Conservation (phyloP, 2,329 filamentous ascomycete genomes). For the Triangularia setosa region DNA sequence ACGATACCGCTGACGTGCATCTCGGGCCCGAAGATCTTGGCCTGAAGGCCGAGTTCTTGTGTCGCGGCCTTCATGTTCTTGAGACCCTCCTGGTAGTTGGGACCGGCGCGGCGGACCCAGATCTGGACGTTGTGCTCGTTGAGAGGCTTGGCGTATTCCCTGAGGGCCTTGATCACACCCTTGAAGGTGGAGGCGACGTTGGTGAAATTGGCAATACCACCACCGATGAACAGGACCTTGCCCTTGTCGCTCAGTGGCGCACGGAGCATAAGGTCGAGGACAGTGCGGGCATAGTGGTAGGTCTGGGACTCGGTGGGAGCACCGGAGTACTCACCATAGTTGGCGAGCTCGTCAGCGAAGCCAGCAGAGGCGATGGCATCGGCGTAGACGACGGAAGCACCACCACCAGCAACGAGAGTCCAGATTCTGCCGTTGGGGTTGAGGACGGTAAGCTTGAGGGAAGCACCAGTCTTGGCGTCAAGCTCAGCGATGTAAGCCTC, state of each 20-base stretch:
- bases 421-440: constrained; percentile 90
- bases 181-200: constrained; percentile 99
- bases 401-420: constrained; percentile 98
- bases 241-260: constrained; percentile 79
- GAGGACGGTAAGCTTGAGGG: constrained; percentile 94
- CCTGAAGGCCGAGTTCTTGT: constrained; percentile 79
- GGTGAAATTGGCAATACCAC: constrained; percentile 99
- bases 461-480: constrained; percentile 98
- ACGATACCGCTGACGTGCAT: constrained; percentile 99
- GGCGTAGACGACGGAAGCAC: constrained; percentile 98
- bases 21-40: constrained; percentile 65
- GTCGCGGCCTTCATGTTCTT: constrained; percentile 99
- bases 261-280: constrained; percentile 95
- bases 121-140: constrained; percentile 97
- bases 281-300: constrained; percentile 96
- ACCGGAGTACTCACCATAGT: constrained; percentile 99
- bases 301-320: constrained; percentile 98
- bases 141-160: constrained; percentile 80
- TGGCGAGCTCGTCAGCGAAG: constrained; percentile 93
- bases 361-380: constrained; percentile 96
- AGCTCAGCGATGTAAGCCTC: constrained; percentile 98
- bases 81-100: constrained; percentile 99
- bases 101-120: constrained; percentile 86
- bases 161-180: constrained; percentile 94
- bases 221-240: constrained; percentile 99